Evolutionary conservation across 1,284 basidiomycete genomes (phyloP), one percentile per base, ranked within the genome.

Genomic region (Trametes polyzona): DNA sequence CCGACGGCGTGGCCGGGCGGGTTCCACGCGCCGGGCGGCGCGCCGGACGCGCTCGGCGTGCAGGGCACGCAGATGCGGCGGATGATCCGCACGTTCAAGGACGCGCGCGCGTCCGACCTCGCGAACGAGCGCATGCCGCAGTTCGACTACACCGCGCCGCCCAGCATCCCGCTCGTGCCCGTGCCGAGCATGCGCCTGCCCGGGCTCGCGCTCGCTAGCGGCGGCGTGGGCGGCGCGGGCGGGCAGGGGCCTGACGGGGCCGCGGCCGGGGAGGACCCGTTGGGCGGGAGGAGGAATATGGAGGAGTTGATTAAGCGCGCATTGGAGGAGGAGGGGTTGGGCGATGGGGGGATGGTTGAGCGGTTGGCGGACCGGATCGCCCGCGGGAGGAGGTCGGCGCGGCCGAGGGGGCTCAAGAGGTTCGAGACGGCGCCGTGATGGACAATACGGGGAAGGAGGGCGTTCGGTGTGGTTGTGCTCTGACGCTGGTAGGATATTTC

Each of bases 51-150:
- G 52, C 80, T 89, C 30, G 76, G 78, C 43, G 84, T 86, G 42
- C 80, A 84, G 27, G 76, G 77, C 21, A 74, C 80, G 57, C 79
- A 82, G 57, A 87, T 97, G 73, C 88, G 88, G 71, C 85, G 89
- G 60, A 84, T 86, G 54, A 97, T 98, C 72, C 87, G 84, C 65
- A 90, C 80, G 67, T 99, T 98, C 74, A 92, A 90, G 68, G 95
- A 98, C 69, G 97, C 96, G 86, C 93, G 95, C 62, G 92, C 91
- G 66, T 90, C 90, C 32, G 96, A 99, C 76, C 81, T 95, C 57
- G 86, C 89, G 67, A 99, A 99, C 78, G 96, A 99, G 74, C 90
- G 93, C 56, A 76, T 98, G 48, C 96, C 96, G 9, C 73, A 74
- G 63, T 84, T 84, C 70, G 74, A 80, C 64, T 74, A 74, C 29